These are phyloP conservation scores for Plenodomus tracheiphilus DNA, from an alignment of 2,329 filamentous ascomycete species.

Conservation along the genomic window DNA sequence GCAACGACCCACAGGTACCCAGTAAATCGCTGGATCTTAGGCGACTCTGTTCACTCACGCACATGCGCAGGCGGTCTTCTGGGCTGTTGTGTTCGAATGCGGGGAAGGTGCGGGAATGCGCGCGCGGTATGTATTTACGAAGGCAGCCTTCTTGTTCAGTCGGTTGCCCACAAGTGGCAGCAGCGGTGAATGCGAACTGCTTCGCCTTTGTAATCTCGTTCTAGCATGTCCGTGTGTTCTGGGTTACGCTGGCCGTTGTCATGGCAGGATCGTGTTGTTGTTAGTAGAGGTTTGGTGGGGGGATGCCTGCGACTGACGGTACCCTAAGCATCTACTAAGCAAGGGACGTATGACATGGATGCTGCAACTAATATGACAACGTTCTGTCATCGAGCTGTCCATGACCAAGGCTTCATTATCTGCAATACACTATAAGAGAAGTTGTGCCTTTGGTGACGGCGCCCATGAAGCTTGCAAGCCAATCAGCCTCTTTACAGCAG, in stretches of 20 bases:
- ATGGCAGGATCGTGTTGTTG: slow-evolving; percentile 22
- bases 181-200: slow-evolving; percentile 12
- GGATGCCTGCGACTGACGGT: slow-evolving; percentile 2
- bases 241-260: slow-evolving; percentile 19
- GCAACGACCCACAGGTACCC: neutral
- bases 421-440: neutral
- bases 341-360: slow-evolving; percentile 1
- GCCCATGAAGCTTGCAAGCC: neutral
- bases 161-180: slow-evolving; percentile 16
- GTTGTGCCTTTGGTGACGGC: neutral
- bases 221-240: slow-evolving; percentile 15
- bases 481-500: neutral
- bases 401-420: neutral
- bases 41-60: slow-evolving; percentile 6
- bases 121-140: slow-evolving; percentile 6
- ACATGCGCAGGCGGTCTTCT: neutral
- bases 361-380: neutral
- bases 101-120: slow-evolving; percentile 23
- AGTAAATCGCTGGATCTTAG: slow-evolving; percentile 1
- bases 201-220: slow-evolving; percentile 11
- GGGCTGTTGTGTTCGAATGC: slow-evolving; percentile 9
- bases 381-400: neutral
- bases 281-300: slow-evolving; percentile 14
- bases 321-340: slow-evolving; percentile 1
- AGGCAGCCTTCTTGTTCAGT: slow-evolving; percentile 10